A percentile compares a stretch with the other conserved stretches of the same genome.
These are phyloP conservation scores for Circinella minor DNA, from an alignment of 371 early-diverging fungal species.

Conservation along the genomic window DNA sequence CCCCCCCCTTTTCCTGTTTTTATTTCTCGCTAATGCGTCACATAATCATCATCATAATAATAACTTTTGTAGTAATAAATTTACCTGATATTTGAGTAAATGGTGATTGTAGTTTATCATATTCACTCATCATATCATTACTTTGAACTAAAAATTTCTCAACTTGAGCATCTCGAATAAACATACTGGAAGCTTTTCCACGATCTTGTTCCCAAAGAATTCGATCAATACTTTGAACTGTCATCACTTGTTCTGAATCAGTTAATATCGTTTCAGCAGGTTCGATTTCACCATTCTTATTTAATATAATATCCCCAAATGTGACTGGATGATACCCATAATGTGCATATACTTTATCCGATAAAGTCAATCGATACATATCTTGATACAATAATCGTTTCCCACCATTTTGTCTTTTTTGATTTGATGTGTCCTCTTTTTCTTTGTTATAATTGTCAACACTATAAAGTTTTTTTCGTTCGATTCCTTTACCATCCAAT, in stretches of 20 bases:
- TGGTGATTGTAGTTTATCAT: slow-evolving; percentile 14
- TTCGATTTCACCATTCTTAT: slow-evolving; percentile 40
- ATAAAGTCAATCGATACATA: slow-evolving; percentile 22
- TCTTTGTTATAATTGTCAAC: slow-evolving; percentile 11
- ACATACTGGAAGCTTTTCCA: neutral
- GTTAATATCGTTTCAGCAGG: slow-evolving; percentile 72
- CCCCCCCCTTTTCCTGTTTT: neutral
- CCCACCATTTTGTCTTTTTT: too few species aligned
- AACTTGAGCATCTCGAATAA: slow-evolving; percentile 20
- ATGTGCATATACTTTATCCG: slow-evolving; percentile 60
- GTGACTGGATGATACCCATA: slow-evolving; percentile 83
- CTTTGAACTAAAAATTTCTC: slow-evolving; percentile 47
- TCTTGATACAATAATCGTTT: slow-evolving; percentile 9
- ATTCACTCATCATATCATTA: slow-evolving; percentile 24
- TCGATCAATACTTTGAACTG: slow-evolving; percentile 75
- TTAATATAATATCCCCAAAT: slow-evolving; percentile 66
- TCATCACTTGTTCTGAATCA: slow-evolving; percentile 48
- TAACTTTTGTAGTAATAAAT: too few species aligned
- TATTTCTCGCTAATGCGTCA: too few species aligned
- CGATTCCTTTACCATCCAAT: slow-evolving; percentile 61
- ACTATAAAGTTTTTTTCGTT: neutral
- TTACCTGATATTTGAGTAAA: slow-evolving; percentile 33
- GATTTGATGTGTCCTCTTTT: neutral
- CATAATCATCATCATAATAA: too few species aligned
- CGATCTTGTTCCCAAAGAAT: slow-evolving; percentile 48